Evolutionary conservation across 1,284 basidiomycete genomes (phyloP).

Genomic region (Xanthoconium separans): DNA sequence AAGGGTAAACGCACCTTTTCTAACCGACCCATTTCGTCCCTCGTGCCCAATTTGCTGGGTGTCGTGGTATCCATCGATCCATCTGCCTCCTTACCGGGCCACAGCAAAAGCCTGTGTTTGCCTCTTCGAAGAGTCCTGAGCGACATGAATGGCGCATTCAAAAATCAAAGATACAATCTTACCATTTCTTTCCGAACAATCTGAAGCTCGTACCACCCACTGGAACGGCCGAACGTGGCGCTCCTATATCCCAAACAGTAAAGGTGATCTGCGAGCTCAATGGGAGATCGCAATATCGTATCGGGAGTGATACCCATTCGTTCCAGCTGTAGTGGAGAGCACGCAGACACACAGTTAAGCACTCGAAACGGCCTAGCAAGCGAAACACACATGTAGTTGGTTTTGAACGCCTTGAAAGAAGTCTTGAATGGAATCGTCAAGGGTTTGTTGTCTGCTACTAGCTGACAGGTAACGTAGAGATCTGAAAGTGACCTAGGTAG

Average conservation of each 20-base stretch:
- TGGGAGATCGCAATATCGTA: constrained; percentile 89
- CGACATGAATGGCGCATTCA: constrained; percentile 3
- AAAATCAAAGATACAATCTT: constrained; percentile 16
- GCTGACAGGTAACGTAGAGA: constrained; percentile 88
- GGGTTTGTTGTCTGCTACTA: constrained; percentile 91
- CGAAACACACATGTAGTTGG: constrained; percentile 66
- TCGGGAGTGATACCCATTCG: constrained; percentile 88
- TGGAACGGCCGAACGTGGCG: constrained; percentile 69
- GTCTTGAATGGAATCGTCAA: constrained; percentile 90
- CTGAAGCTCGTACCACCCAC: constrained; percentile 91
- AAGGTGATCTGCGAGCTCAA: constrained; percentile 87
- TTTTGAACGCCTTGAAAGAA: constrained; percentile 89
- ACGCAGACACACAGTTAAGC: constrained; percentile 1
- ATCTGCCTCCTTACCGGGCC: constrained; percentile 84
- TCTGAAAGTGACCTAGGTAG: constrained; percentile 70
- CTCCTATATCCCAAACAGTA: constrained; percentile 93
- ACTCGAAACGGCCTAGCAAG: neutral
- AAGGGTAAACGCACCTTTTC: constrained; percentile 69
- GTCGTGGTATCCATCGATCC: constrained; percentile 80
- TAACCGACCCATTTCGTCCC: constrained; percentile 92
- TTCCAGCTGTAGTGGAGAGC: constrained; percentile 72
- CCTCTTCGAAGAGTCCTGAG: constrained; percentile 83
- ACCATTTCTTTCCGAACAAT: constrained; percentile 92
- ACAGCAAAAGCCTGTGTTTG: constrained; percentile 86
- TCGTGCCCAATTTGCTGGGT: constrained; percentile 76